Percentiles rank a stretch among this genome's conserved stretches.
These are phyloP conservation scores for Schoenoplectus tabernaemontani DNA, from an alignment of 202 grass and related monocot species.

Conservation along the genomic window DNA sequence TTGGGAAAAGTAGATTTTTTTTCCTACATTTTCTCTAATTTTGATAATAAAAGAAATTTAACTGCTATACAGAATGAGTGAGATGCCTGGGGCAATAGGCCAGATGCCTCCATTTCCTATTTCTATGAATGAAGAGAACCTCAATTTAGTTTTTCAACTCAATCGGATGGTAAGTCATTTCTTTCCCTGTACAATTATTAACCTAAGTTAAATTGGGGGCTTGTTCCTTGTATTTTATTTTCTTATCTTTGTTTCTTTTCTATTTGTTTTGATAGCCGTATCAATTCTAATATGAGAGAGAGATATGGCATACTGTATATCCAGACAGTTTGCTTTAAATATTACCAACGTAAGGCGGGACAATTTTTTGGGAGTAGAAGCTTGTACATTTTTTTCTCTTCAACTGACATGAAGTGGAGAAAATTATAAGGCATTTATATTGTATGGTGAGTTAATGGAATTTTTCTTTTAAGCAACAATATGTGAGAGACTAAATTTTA, in stretches of 20 bases:
- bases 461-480: neutral
- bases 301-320: too few relatives aligned
- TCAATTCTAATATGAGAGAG: neutral
- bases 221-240: neutral
- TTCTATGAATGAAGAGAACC: slow-evolving; percentile 46
- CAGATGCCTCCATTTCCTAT: slow-evolving; percentile 50
- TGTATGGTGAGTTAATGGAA: neutral
- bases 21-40: neutral
- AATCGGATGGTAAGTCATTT: slow-evolving; percentile 58
- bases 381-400: neutral
- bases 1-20: neutral
- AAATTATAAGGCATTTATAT: neutral
- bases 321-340: neutral
- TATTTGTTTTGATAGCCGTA: neutral
- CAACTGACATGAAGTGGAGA: neutral
- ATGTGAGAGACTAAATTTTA: neutral
- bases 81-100: slow-evolving; percentile 54
- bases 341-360: neutral
- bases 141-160: slow-evolving; percentile 53
- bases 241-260: neutral
- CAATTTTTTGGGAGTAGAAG: neutral
- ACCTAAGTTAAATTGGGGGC: neutral
- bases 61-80: slow-evolving; percentile 67
- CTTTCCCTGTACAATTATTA: neutral
- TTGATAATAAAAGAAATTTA: neutral